Evolutionary conservation across 345 rosid genomes (phyloP).

Genomic region (Syzygium aromaticum): DNA sequence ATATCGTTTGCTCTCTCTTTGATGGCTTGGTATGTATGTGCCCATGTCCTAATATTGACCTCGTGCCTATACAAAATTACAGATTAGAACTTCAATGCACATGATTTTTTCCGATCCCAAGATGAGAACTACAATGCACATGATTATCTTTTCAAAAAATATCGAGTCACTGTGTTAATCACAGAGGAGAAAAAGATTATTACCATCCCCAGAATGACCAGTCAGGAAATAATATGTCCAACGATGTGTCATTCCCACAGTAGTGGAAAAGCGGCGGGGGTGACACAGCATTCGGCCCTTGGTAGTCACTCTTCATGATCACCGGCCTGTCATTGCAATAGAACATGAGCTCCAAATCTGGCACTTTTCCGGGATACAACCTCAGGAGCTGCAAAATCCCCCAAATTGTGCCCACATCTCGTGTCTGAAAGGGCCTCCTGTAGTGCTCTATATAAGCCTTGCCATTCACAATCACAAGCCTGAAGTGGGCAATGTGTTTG

Average conservation of each 20-base stretch:
- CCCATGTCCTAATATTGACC: constrained; percentile 29
- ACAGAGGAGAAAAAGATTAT: neutral
- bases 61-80: constrained; percentile 14
- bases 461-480: constrained; percentile 22
- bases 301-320: constrained; percentile 9
- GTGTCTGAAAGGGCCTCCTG: constrained; percentile 14
- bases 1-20: constrained; percentile 10
- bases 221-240: constrained; percentile 52
- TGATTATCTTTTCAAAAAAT: constrained; percentile 6
- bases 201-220: constrained; percentile 92
- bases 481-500: constrained; percentile 15
- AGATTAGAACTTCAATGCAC: constrained; percentile 38
- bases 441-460: constrained; percentile 23
- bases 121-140: constrained; percentile 41
- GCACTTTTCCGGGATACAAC: constrained; percentile 21
- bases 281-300: neutral
- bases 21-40: constrained; percentile 1
- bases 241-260: neutral
- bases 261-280: constrained; percentile 44
- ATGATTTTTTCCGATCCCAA: constrained; percentile 10
- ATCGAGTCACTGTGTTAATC: neutral
- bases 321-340: constrained; percentile 26
- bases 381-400: constrained; percentile 30
- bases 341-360: constrained; percentile 29
- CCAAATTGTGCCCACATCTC: constrained; percentile 28